Percentiles rank a stretch among this genome's conserved stretches.
phyloP scores from a whole-genome alignment of 176 grass and related monocot species.

The Bothriochloa decipiens region DNA sequence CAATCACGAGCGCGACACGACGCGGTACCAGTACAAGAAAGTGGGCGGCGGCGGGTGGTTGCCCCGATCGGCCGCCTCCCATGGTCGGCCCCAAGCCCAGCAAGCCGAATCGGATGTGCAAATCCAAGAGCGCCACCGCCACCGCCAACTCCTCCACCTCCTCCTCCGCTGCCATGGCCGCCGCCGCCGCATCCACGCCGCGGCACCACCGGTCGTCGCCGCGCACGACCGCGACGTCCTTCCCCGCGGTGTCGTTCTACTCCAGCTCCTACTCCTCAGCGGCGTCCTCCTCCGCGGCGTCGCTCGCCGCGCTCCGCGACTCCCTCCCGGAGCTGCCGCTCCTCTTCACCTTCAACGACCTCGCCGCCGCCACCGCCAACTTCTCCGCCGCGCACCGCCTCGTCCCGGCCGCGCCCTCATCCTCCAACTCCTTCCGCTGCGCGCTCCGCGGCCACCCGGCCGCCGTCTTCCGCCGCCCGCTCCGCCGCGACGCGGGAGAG shows the following conservation, averaged over 20 bases:
- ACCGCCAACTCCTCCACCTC: conserved; percentile 32
- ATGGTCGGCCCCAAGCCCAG: conserved; percentile 33
- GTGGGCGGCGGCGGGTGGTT: not conserved
- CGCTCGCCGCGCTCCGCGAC: conserved; percentile 58
- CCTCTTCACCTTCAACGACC: conserved; percentile 64
- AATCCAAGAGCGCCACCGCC: conserved; percentile 58
- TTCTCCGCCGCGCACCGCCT: conserved; percentile 67
- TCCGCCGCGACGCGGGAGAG: conserved; percentile 53
- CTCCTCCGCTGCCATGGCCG: conserved; percentile 29
- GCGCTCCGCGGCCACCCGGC: conserved; percentile 63
- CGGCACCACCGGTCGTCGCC: conserved; percentile 35
- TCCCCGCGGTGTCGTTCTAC: not conserved
- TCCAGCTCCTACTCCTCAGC: conserved; percentile 40
- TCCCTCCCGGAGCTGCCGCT: conserved; percentile 61
- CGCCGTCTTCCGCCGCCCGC: conserved; percentile 75
- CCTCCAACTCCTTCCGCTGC: conserved; percentile 64
- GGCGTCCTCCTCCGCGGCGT: conserved; percentile 48
- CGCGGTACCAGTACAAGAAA: not conserved
- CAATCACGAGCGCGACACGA: not conserved
- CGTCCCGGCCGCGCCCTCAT: not conserved
- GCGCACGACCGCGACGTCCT: conserved; percentile 3
- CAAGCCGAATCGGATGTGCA: conserved; percentile 65
- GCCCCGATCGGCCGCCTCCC: not conserved
- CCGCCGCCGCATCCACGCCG: conserved; percentile 20
- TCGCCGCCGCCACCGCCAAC: conserved; percentile 70